phyloP scores from a whole-genome alignment of 805 yeast genomes.

The Candida awuae region DNA sequence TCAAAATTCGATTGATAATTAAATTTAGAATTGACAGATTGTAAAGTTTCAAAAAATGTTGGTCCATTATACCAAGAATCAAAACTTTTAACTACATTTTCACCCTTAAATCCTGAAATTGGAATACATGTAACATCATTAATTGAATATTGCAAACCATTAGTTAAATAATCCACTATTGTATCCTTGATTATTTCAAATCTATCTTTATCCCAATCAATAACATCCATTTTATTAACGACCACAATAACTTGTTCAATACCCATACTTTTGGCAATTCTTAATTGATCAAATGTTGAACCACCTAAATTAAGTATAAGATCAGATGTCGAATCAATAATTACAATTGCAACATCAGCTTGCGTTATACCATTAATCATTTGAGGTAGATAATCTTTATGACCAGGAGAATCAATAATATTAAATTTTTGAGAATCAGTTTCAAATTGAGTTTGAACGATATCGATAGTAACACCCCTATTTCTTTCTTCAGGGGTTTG shows the following conservation, averaged over 20 bases:
- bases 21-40: slow-evolving; percentile 24
- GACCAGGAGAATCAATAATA: slow-evolving; percentile 82
- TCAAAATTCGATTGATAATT: slow-evolving; percentile 7
- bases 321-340: slow-evolving; percentile 59
- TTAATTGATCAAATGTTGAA: slow-evolving; percentile 72
- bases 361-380: slow-evolving; percentile 80
- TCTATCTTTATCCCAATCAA: slow-evolving; percentile 46
- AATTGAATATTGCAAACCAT: slow-evolving; percentile 43
- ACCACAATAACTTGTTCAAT: slow-evolving; percentile 53
- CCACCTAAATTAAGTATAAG: slow-evolving; percentile 55
- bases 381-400: slow-evolving; percentile 73
- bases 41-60: slow-evolving; percentile 37
- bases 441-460: slow-evolving; percentile 60
- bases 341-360: slow-evolving; percentile 67
- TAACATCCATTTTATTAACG: slow-evolving; percentile 64
- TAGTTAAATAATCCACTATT: slow-evolving; percentile 41
- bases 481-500: slow-evolving; percentile 68
- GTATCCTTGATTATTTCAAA: slow-evolving; percentile 44
- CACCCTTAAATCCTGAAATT: slow-evolving; percentile 61
- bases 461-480: slow-evolving; percentile 75
- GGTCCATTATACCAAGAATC: slow-evolving; percentile 35
- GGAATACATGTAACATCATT: slow-evolving; percentile 48
- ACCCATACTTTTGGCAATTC: slow-evolving; percentile 60
- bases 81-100: slow-evolving; percentile 47
- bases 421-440: slow-evolving; percentile 49